Conservation (phyloP, 2,329 filamentous ascomycete species). For the Dactylonectria macrodidyma region DNA sequence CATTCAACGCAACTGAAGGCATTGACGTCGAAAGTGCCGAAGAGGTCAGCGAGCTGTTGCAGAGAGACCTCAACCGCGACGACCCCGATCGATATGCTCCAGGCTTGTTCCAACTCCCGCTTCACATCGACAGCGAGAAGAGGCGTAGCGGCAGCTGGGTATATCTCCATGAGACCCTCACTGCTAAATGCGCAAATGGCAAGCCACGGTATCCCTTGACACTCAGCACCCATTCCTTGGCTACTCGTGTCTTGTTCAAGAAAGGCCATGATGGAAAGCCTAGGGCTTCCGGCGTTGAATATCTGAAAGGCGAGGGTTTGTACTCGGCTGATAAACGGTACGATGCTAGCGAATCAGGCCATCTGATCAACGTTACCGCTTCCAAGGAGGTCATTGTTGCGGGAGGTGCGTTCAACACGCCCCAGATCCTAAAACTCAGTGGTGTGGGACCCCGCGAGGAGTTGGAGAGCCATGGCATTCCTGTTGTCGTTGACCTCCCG, state of each 20-base stretch:
- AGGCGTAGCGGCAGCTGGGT: constrained; percentile 31
- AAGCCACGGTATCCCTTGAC: constrained; percentile 62
- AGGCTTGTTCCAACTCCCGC: constrained; percentile 50
- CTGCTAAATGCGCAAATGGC: constrained; percentile 60
- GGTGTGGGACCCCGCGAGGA: constrained; percentile 61
- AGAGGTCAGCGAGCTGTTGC: constrained; percentile 46
- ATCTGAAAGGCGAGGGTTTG: constrained; percentile 56
- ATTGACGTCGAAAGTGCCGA: constrained; percentile 38
- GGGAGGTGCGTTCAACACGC: constrained; percentile 44
- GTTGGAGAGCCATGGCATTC: constrained; percentile 53
- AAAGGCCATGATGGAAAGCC: constrained; percentile 21
- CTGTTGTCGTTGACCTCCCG: constrained; percentile 66
- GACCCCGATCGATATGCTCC: constrained; percentile 45
- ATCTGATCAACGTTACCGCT: constrained; percentile 30
- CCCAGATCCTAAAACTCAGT: constrained; percentile 65
- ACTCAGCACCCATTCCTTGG: constrained; percentile 53
- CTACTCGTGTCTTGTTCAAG: constrained; percentile 55
- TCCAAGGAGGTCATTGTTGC: constrained; percentile 42
- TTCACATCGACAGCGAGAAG: constrained; percentile 41
- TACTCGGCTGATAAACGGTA: constrained; percentile 57
- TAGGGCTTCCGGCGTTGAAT: constrained; percentile 49
- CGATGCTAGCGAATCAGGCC: constrained; percentile 27
- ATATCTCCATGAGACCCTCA: constrained; percentile 43
- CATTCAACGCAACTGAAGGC: constrained; percentile 30
- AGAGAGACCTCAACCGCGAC: constrained; percentile 49